A percentile compares a stretch with the other conserved stretches of the same genome.
Evolutionary conservation across 2,329 filamentous ascomycete species (phyloP).

Genomic region (Ascochyta clinopodiicola): DNA sequence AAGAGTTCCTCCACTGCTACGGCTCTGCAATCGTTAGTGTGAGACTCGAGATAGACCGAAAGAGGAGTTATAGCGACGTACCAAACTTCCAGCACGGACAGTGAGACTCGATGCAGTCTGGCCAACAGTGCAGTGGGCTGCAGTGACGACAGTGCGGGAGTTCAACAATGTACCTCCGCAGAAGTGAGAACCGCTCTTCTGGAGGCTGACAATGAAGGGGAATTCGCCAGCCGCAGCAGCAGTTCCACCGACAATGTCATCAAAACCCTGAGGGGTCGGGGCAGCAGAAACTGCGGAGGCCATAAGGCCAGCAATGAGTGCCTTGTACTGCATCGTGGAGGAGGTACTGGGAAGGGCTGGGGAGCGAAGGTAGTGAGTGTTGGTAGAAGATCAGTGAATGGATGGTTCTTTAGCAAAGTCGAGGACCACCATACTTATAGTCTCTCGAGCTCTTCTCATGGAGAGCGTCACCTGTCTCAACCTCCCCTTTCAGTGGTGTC

Average conservation of each 20-base stretch:
- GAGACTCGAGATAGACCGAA: neutral
- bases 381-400: slow-evolving; percentile 24
- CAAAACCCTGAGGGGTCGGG: slow-evolving; percentile 31
- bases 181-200: slow-evolving; percentile 29
- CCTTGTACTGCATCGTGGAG: slow-evolving; percentile 33
- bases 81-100: slow-evolving; percentile 33
- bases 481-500: slow-evolving; percentile 18
- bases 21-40: slow-evolving; percentile 17
- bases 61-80: slow-evolving; percentile 3
- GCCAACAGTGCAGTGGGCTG: slow-evolving; percentile 36
- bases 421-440: slow-evolving; percentile 26
- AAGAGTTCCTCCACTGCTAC: slow-evolving; percentile 29
- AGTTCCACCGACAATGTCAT: slow-evolving; percentile 34
- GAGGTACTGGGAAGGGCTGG: slow-evolving; percentile 1
- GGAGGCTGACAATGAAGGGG: slow-evolving; percentile 38
- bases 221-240: slow-evolving; percentile 34
- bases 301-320: slow-evolving; percentile 31
- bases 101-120: slow-evolving; percentile 21
- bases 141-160: slow-evolving; percentile 37
- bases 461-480: slow-evolving; percentile 9
- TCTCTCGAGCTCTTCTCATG: neutral
- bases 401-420: slow-evolving; percentile 20
- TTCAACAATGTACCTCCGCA: slow-evolving; percentile 39
- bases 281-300: slow-evolving; percentile 30
- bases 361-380: slow-evolving; percentile 16